Evolutionary conservation across 192 early-diverging fungal genomes (phyloP).

Genomic region (Coemansia sp.): DNA sequence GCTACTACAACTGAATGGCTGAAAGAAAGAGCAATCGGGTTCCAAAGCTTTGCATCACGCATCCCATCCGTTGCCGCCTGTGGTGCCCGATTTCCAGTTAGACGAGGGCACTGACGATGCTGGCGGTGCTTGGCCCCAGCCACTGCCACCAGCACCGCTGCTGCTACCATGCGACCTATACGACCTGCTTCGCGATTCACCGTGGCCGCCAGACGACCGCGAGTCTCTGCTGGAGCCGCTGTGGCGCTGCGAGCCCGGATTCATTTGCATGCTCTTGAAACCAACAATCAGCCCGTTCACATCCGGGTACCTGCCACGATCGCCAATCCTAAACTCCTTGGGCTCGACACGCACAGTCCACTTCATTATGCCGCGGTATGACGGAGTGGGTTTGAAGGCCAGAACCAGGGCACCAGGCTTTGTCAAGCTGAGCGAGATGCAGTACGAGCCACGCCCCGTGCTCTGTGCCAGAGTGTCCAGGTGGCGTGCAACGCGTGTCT

Average conservation of each 20-base stretch:
- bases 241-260: slow-evolving; percentile 9
- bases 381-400: slow-evolving; percentile 75
- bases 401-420: slow-evolving; percentile 73
- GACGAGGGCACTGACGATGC: slow-evolving; percentile 11
- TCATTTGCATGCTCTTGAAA: slow-evolving; percentile 71
- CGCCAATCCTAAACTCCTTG: slow-evolving; percentile 72
- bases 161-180: slow-evolving; percentile 9
- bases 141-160: neutral
- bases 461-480: slow-evolving; percentile 55
- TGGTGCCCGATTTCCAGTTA: slow-evolving; percentile 9
- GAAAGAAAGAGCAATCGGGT: slow-evolving; percentile 3
- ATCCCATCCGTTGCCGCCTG: slow-evolving; percentile 26
- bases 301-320: slow-evolving; percentile 61
- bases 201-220: slow-evolving; percentile 1
- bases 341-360: slow-evolving; percentile 79
- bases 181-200: neutral
- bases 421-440: slow-evolving; percentile 67
- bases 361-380: slow-evolving; percentile 58
- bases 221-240: slow-evolving; percentile 1
- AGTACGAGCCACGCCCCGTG: slow-evolving; percentile 77
- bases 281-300: slow-evolving; percentile 72
- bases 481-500: slow-evolving; percentile 51
- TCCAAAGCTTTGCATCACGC: slow-evolving; percentile 1
- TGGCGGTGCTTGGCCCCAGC: neutral
- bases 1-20: neutral